Evolutionary conservation across 1,139 yeast species (phyloP), one percentile per base, ranked within the genome.

Genomic region (Schwanniomyces etchellsii): DNA sequence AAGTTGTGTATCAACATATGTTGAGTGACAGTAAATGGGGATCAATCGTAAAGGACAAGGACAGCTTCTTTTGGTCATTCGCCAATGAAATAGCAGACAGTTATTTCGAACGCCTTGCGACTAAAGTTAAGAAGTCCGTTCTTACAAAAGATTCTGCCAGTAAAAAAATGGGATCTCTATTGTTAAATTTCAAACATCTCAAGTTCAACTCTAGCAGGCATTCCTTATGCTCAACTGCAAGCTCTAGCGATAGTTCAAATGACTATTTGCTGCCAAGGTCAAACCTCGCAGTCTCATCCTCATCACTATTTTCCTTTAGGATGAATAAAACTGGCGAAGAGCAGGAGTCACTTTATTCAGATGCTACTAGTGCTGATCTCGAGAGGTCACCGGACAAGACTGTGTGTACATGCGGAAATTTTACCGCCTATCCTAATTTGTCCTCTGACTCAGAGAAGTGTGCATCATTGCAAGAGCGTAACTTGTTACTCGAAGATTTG

Each of bases 1-100:
- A 78, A 44, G 74, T 76, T 15, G 61, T 77, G 17, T 69, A 77
- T 42, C 81, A 76, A 45, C 81, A 74, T 37, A 58, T 79, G 37
- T 60, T 79, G 32, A 76, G 80, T 28, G 77, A 74, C 35, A 56
- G 66, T 26, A 68, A 67, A 59, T 61, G 74, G 61, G 80, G 79
- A 16, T 50, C 57, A 25, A 68, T 74, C 20, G 56, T 76, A 31
- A 61, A 65, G 27, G 77, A 71, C 35, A 55, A 77, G 35, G 66
- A 63, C 29, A 39, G 47, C 26, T 66, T 66, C 40, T 66, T 66
- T 38, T 70, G 71, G 5, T 60, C 59, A 24, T n/a, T 18, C n/a
- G n/a, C 21, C n/a, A n/a, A n/a, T n/a, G n/a, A n/a, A n/a, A n/a
- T n/a, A n/a, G n/a, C n/a, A n/a, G n/a, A n/a, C n/a, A n/a, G n/a